Evolutionary conservation across 2,329 filamentous ascomycete species (phyloP).

Genomic region (Fusarium tuaranense): DNA sequence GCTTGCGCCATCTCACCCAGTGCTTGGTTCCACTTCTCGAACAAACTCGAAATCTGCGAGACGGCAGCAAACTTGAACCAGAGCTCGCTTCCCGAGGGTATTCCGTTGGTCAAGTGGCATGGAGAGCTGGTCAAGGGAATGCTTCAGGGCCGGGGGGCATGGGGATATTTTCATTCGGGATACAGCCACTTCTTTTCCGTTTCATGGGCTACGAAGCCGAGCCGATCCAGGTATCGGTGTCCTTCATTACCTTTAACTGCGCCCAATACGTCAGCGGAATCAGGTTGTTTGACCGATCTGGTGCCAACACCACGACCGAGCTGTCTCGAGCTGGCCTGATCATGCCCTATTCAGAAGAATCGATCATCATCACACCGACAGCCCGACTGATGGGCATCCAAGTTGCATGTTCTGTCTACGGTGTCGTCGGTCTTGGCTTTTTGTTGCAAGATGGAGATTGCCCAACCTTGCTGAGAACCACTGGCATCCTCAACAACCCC

Average conservation of each 20-base stretch:
- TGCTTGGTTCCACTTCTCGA: not conserved
- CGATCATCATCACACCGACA: not conserved
- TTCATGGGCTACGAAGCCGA: rapidly evolving
- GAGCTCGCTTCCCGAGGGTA: not conserved
- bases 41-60: not conserved
- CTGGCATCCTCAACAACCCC: not conserved
- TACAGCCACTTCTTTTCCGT: not conserved
- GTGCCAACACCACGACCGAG: rapidly evolving
- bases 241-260: not conserved
- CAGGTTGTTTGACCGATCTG: not conserved
- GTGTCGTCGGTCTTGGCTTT: constrained; percentile 6
- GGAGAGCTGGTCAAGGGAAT: not conserved
- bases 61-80: rapidly evolving
- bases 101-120: not conserved
- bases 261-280: constrained; percentile 7
- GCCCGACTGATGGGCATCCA: not conserved
- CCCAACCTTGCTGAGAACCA: rapidly evolving
- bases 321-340: not conserved
- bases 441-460: not conserved
- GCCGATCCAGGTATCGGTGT: not conserved
- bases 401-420: not conserved
- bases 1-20: not conserved
- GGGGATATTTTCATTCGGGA: not conserved
- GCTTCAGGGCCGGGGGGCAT: not conserved
- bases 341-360: not conserved